Evolutionary conservation across 2,329 filamentous ascomycete species (phyloP).

Genomic region (Trichoderma lentiforme): DNA sequence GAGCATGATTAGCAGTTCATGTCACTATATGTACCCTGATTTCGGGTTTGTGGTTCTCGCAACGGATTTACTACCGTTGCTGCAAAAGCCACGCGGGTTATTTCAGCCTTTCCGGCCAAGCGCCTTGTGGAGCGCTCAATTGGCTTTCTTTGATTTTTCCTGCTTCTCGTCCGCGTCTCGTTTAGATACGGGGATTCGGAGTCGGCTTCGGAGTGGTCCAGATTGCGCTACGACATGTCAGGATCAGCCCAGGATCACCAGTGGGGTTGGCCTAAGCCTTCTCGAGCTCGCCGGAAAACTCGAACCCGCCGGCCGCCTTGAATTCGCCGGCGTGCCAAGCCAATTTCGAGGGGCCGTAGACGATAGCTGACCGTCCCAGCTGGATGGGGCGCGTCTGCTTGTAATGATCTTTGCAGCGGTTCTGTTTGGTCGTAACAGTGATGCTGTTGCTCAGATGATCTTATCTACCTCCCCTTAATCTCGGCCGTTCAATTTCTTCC

Average conservation of each 20-base stretch:
- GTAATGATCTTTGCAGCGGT: background rate
- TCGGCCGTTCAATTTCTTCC: too few relatives aligned
- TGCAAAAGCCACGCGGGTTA: background rate
- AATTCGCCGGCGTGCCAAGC: background rate
- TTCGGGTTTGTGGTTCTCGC: background rate
- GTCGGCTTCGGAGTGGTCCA: background rate
- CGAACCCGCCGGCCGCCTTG: background rate
- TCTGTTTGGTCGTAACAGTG: background rate
- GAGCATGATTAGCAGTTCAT: background rate
- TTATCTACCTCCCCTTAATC: background rate
- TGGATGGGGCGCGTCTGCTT: background rate
- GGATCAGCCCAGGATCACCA: background rate
- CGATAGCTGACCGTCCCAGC: background rate
- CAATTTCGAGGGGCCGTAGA: background rate
- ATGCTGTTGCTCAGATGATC: background rate
- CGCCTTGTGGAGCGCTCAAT: background rate
- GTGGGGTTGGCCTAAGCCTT: slow-evolving; percentile 6
- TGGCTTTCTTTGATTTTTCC: background rate
- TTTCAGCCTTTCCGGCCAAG: background rate
- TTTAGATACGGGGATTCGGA: background rate
- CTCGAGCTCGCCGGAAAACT: slow-evolving; percentile 13
- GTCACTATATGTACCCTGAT: background rate
- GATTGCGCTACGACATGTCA: background rate
- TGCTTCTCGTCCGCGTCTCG: background rate
- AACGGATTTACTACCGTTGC: background rate